Evolutionary conservation across 176 grass and related monocot species (phyloP).

Genomic region (Carex pumila): DNA sequence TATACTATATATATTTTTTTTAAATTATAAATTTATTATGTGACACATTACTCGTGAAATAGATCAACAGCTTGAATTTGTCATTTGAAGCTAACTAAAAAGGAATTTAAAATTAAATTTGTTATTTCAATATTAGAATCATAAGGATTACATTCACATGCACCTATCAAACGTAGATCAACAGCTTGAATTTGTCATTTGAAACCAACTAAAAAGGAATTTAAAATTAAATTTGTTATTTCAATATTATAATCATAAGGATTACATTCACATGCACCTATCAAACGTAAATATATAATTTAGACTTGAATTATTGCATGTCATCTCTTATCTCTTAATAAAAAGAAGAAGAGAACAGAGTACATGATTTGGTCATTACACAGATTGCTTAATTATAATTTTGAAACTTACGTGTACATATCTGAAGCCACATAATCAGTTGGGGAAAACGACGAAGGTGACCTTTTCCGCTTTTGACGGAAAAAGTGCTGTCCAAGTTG

Average conservation of each 20-base stretch:
- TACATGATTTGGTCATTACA: background rate
- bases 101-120: no score
- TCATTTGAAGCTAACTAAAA: no score
- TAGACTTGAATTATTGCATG: background rate
- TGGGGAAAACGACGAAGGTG: constrained; percentile 16
- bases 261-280: background rate
- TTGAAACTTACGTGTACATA: background rate
- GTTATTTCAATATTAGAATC: background rate
- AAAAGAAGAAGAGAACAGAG: background rate
- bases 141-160: background rate
- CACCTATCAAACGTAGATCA: background rate
- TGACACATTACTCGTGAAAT: no score
- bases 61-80: background rate
- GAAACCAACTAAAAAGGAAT: no score
- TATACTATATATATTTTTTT: no score
- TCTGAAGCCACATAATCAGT: background rate
- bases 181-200: no score
- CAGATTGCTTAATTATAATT: background rate
- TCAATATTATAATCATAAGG: background rate
- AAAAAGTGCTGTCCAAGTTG: constrained; percentile 5
- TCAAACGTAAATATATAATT: background rate
- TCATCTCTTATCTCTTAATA: background rate
- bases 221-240: no score
- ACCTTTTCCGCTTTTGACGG: constrained; percentile 4
- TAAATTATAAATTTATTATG: no score